These are phyloP conservation scores for Globisporangium orthogonon DNA, from an alignment of 352 stramenopile genomes.

Conservation along the genomic window DNA sequence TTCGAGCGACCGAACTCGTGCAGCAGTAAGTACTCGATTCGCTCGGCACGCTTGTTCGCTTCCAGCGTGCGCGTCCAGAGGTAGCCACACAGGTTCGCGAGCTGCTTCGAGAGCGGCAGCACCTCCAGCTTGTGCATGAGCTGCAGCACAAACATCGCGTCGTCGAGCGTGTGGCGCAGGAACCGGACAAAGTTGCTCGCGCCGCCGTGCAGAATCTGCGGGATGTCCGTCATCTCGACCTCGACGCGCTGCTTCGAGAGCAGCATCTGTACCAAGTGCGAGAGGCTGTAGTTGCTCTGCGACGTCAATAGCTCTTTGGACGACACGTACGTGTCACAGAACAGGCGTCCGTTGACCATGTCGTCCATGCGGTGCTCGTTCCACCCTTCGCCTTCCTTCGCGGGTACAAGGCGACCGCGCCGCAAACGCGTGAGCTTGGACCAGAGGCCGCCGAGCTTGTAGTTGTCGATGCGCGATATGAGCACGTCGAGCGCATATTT, in stretches of 20 bases:
- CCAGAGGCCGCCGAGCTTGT: conserved; percentile 84
- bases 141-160: conserved; percentile 95
- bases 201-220: conserved; percentile 87
- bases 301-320: conserved; percentile 95
- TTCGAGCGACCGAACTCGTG: conserved; percentile 95
- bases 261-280: conserved; percentile 90
- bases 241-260: conserved; percentile 86
- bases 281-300: conserved; percentile 98
- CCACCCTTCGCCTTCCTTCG: conserved; percentile 83
- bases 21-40: conserved; percentile 99
- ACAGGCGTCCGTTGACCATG: conserved; percentile 91
- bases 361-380: conserved; percentile 87
- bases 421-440: conserved; percentile 79
- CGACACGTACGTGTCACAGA: conserved; percentile 97
- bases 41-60: conserved; percentile 95
- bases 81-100: conserved; percentile 98
- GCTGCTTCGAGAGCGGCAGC: conserved; percentile 97
- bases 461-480: conserved; percentile 91
- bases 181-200: conserved; percentile 91
- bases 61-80: conserved; percentile 96
- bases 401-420: conserved; percentile 62
- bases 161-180: conserved; percentile 92
- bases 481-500: conserved; percentile 98
- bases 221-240: conserved; percentile 95
- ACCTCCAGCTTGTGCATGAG: conserved; percentile 98